Evolutionary conservation across 257 asterid species (phyloP).

Genomic region (Mentha longifolia): DNA sequence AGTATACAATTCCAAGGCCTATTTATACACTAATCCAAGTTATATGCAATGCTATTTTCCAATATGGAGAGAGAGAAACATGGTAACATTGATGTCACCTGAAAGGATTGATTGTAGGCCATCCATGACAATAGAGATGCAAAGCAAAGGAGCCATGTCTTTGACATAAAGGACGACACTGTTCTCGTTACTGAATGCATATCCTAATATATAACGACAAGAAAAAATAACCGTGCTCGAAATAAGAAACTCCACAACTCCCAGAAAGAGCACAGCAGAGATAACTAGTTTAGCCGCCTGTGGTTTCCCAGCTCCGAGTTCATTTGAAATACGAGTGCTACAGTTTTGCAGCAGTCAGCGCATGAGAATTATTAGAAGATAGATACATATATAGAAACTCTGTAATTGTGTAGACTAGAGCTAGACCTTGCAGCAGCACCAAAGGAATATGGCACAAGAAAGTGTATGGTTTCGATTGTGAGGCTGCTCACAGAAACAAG

Average conservation of each 20-base stretch:
- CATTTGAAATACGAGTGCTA: slow-evolving; percentile 73
- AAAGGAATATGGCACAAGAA: slow-evolving; percentile 58
- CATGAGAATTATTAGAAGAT: neutral
- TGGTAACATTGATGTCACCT: slow-evolving; percentile 33
- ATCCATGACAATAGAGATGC: slow-evolving; percentile 56
- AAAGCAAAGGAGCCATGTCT: slow-evolving; percentile 56
- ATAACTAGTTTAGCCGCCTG: slow-evolving; percentile 51
- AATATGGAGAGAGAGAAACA: too few relatives aligned
- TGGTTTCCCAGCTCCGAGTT: slow-evolving; percentile 76
- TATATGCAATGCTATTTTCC: neutral
- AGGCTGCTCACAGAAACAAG: slow-evolving; percentile 50
- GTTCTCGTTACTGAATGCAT: slow-evolving; percentile 53
- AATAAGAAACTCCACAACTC: slow-evolving; percentile 48
- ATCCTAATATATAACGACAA: slow-evolving; percentile 56
- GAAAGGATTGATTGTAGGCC: slow-evolving; percentile 61
- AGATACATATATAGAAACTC: neutral
- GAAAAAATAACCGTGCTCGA: slow-evolving; percentile 44
- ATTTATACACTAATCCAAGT: neutral
- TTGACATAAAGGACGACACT: slow-evolving; percentile 54
- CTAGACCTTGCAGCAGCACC: slow-evolving; percentile 84
- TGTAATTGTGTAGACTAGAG: slow-evolving; percentile 5
- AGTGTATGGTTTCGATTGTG: slow-evolving; percentile 59
- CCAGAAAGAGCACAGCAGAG: slow-evolving; percentile 39
- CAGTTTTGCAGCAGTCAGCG: neutral
- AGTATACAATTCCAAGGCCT: too few relatives aligned